phyloP scores from a whole-genome alignment of 2,329 filamentous ascomycete species.

The Alternaria tenuissima region DNA sequence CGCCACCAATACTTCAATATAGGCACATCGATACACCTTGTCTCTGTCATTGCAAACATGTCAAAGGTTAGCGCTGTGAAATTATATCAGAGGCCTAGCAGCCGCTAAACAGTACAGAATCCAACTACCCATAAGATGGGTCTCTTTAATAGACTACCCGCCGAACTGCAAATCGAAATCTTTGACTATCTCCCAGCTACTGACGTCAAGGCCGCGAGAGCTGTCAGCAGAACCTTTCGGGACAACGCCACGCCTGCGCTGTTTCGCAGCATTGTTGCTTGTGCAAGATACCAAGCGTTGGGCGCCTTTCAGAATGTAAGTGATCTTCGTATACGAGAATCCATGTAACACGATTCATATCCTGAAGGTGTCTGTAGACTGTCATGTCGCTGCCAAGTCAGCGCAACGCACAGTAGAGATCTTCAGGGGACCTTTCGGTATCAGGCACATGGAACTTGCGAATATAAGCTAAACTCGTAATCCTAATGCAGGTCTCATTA shows the following conservation, averaged over 20 bases:
- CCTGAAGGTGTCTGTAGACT: neutral
- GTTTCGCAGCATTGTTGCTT: conserved; percentile 36
- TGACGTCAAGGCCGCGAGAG: conserved; percentile 37
- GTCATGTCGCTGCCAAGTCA: neutral
- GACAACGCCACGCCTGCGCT: conserved; percentile 36
- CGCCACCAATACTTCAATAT: neutral
- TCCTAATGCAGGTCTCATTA: conserved; percentile 12
- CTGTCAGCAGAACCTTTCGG: conserved; percentile 28
- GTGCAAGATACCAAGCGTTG: conserved; percentile 41
- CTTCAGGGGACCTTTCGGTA: neutral
- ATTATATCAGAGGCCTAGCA: neutral
- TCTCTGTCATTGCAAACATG: neutral
- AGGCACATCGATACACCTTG: neutral
- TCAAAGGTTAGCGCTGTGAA: neutral
- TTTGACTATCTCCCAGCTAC: conserved; percentile 32
- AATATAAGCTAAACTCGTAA: neutral
- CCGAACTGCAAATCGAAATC: conserved; percentile 41
- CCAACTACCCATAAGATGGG: conserved; percentile 5
- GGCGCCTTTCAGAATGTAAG: conserved; percentile 36
- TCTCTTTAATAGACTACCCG: conserved; percentile 29
- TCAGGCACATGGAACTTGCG: neutral
- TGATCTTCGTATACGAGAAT: neutral
- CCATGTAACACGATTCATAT: neutral
- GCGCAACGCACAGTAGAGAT: neutral
- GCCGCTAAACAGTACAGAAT: neutral